Percentiles rank a stretch among this genome's conserved stretches.
These are phyloP conservation scores for Fusarium heterosporum DNA, from an alignment of 2,329 filamentous ascomycete genomes.

Conservation along the genomic window DNA sequence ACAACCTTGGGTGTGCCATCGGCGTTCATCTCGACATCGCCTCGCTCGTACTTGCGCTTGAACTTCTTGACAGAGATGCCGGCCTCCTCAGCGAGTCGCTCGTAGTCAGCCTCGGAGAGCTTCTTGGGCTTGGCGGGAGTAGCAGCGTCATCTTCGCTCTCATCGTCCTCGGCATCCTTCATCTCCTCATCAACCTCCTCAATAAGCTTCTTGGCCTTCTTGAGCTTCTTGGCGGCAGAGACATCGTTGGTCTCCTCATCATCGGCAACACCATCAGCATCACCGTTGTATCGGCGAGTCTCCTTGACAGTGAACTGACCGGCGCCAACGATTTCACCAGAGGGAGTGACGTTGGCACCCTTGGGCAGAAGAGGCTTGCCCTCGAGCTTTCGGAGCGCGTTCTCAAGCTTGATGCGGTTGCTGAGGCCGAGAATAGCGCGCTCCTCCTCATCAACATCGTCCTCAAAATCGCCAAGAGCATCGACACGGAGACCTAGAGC, in stretches of 20 bases:
- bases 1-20: conserved; percentile 75
- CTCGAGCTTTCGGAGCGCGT: conserved; percentile 81
- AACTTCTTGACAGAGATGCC: conserved; percentile 81
- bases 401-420: conserved; percentile 79
- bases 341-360: conserved; percentile 79
- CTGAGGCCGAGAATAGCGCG: conserved; percentile 82
- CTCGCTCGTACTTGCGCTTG: conserved; percentile 80
- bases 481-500: conserved; percentile 94
- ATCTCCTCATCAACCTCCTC: conserved; percentile 59
- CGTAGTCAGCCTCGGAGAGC: conserved; percentile 67
- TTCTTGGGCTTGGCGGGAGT: conserved; percentile 55
- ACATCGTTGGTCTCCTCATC: conserved; percentile 63
- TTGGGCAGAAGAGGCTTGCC: conserved; percentile 88
- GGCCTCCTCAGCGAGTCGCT: conserved; percentile 71
- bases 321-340: conserved; percentile 71
- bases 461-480: conserved; percentile 70
- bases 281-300: conserved; percentile 91
- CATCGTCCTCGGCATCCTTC: conserved; percentile 58
- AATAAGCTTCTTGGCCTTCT: conserved; percentile 58
- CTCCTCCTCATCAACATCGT: conserved; percentile 87
- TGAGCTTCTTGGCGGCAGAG: conserved; percentile 51
- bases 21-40: conserved; percentile 74
- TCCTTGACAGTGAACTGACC: conserved; percentile 94
- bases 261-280: conserved; percentile 86
- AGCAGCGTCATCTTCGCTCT: conserved; percentile 50